phyloP scores from a whole-genome alignment of 2,329 filamentous ascomycete species.

The Penicillium sp. region DNA sequence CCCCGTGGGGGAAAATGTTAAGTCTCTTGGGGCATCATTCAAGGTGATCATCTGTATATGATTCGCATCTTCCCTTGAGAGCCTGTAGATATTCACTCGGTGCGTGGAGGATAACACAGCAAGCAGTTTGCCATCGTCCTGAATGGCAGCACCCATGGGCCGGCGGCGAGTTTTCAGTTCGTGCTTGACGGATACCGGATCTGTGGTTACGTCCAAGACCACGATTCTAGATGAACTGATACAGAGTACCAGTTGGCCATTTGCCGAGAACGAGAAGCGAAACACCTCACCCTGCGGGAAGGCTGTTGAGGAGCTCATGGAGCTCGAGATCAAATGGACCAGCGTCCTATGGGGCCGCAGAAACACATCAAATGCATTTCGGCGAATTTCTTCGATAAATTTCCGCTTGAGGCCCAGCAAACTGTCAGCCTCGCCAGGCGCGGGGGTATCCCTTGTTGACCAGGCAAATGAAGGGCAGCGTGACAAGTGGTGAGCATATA shows the following conservation, averaged over 20 bases:
- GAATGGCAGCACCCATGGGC: slow-evolving; percentile 72
- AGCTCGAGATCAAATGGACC: slow-evolving; percentile 77
- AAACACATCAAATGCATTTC: slow-evolving; percentile 74
- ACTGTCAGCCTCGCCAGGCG: slow-evolving; percentile 42
- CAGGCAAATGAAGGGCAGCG: slow-evolving; percentile 44
- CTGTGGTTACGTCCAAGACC: slow-evolving; percentile 65
- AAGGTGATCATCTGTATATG: slow-evolving; percentile 72
- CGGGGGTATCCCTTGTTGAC: slow-evolving; percentile 34
- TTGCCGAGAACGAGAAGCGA: slow-evolving; percentile 75
- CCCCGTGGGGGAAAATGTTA: slow-evolving; percentile 77
- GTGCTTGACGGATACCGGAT: slow-evolving; percentile 63
- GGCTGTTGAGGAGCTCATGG: slow-evolving; percentile 75
- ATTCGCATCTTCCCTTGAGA: slow-evolving; percentile 62
- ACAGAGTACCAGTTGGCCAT: slow-evolving; percentile 70
- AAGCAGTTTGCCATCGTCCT: slow-evolving; percentile 71
- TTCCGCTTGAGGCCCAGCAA: slow-evolving; percentile 61
- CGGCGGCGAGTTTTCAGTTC: slow-evolving; percentile 77
- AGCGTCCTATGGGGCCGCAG: slow-evolving; percentile 67
- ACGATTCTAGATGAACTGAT: slow-evolving; percentile 85
- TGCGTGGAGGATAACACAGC: slow-evolving; percentile 79
- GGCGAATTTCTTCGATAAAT: slow-evolving; percentile 69
- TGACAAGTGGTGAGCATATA: slow-evolving; percentile 49
- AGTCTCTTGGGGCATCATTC: slow-evolving; percentile 72
- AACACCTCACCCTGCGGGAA: slow-evolving; percentile 81
- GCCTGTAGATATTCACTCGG: slow-evolving; percentile 81